Evolutionary conservation across 257 asterid genomes (phyloP), one percentile per base, ranked within the genome.

Genomic region (Capsicum rhomboideum): DNA sequence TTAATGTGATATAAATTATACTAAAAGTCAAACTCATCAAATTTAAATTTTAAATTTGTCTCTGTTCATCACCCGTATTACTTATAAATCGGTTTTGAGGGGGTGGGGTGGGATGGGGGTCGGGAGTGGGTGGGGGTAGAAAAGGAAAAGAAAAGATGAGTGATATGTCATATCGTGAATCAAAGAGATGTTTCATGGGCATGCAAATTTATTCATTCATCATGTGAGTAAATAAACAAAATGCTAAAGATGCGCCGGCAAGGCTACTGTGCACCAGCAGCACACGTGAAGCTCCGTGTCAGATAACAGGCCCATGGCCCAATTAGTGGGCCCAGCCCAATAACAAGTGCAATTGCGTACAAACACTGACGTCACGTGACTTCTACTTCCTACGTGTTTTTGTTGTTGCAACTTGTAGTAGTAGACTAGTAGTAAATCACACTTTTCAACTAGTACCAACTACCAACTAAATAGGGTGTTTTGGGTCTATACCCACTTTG

Each of bases 211-310:
- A 6, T 56, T 4, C 64, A 56, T 56, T 6, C 44, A 40, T 56
- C 29, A 18, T 56, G 54, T 71, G 79, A 71, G 14, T 71, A 34
- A 4, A 29, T 31, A 9, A 20, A n/a, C 42, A 11, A 71, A 72
- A 14, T 54, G 55, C 83, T 40, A 78, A 78, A 64, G 72, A 40
- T 84, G 58, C 86, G 86, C 83, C 86, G 79, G 83, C 83, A 46
- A 49, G n/a, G 56, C 23, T 34, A 52, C 49, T 52, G 49, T 52
- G 42, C 10, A 59, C 21, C 78, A 69, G 50, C 52, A 20, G 53
- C 54, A 6, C 83, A 84, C 69, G 69, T 78, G 83, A 78, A 8
- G 17, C 18, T 16, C 29, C 58, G 31, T 37, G 75, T 46, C 59
- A 52, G 31, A 72, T 50, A 1, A 34, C 40, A 72, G 80, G 58